Percentiles rank a stretch among this genome's conserved stretches.
Evolutionary conservation across 2,329 filamentous ascomycete genomes (phyloP).

Genomic region (Aureobasidium sp.): DNA sequence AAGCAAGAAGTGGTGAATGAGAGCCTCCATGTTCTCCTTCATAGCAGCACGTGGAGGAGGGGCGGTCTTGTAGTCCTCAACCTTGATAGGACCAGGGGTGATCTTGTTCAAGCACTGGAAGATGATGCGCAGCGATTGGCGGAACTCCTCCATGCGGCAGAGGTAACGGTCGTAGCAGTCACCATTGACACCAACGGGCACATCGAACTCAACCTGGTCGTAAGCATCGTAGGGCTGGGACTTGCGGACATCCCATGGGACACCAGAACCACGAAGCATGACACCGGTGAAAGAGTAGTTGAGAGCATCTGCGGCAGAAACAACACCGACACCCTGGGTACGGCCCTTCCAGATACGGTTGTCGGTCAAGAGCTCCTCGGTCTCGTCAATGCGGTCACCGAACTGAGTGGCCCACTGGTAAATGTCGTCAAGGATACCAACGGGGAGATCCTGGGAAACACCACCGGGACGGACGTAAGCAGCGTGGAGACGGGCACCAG

Average conservation of each 20-base stretch:
- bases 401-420: conserved; percentile 99
- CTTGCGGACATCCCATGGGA: conserved; percentile 96
- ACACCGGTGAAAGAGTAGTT: conserved; percentile 96
- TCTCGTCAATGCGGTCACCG: conserved; percentile 95
- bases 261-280: conserved; percentile 93
- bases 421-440: conserved; percentile 94
- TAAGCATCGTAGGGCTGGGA: conserved; percentile 96
- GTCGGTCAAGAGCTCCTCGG: conserved; percentile 95
- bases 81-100: conserved; percentile 85
- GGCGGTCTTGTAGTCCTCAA: conserved; percentile 98
- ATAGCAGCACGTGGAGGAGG: conserved; percentile 94
- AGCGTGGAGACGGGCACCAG: conserved; percentile 91
- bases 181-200: conserved; percentile 91
- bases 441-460: conserved; percentile 88
- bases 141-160: conserved; percentile 99
- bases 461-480: conserved; percentile 95
- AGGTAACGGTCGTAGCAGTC: conserved; percentile 99
- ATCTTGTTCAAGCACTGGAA: conserved; percentile 99
- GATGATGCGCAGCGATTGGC: conserved; percentile 95
- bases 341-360: conserved; percentile 99
- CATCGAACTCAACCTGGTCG: conserved; percentile 95
- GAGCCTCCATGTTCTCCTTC: conserved; percentile 99
- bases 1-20: conserved; percentile 98
- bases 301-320: conserved; percentile 85
- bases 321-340: conserved; percentile 83